phyloP scores from a whole-genome alignment of 306 rosid species.

The Argentina anserina region DNA sequence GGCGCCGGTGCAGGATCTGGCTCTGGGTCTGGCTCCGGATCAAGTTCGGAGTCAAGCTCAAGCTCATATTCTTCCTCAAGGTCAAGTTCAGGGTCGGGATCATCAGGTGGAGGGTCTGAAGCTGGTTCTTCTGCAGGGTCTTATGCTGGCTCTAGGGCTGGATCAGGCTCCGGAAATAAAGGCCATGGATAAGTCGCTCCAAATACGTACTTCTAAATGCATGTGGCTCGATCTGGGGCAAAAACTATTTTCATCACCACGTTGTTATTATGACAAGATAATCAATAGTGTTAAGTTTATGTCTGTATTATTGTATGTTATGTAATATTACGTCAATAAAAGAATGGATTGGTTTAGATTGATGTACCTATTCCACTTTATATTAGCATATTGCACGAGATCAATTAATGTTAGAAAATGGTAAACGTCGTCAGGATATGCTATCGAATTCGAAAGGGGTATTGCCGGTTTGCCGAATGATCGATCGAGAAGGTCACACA shows the following conservation, averaged over 20 bases:
- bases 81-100: conserved; percentile 26
- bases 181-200: background rate
- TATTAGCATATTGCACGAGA: too few species aligned
- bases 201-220: too few species aligned
- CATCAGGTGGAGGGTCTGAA: conserved; percentile 16
- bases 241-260: background rate
- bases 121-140: conserved; percentile 36
- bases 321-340: conserved; percentile 1
- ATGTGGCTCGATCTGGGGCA: background rate
- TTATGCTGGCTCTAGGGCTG: conserved; percentile 27
- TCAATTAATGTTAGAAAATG: too few species aligned
- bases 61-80: conserved; percentile 20
- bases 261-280: background rate
- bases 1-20: conserved; percentile 44
- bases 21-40: conserved; percentile 34
- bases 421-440: too few species aligned
- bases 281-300: background rate
- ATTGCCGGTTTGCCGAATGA: too few species aligned
- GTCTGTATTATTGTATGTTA: background rate
- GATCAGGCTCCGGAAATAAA: conserved; percentile 10
- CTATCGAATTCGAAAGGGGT: too few species aligned
- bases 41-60: conserved; percentile 30
- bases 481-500: too few species aligned
- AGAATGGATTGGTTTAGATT: background rate
- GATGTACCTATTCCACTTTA: too few species aligned